phyloP scores from a whole-genome alignment of 1,139 yeast species.

The Candida labiduridarum region DNA sequence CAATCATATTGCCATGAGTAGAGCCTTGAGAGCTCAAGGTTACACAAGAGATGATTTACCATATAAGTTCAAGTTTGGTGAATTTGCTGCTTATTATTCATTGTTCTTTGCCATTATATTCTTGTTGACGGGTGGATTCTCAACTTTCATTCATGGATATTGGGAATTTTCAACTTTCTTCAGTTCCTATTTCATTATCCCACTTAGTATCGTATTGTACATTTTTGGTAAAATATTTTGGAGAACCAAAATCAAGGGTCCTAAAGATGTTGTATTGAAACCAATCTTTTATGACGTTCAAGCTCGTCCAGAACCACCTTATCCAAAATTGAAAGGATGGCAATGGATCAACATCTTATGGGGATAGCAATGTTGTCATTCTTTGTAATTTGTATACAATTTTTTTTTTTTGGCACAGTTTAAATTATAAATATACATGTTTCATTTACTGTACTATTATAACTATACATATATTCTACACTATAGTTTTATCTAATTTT shows the following conservation, averaged over 20 bases:
- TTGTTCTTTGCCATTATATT: conserved; percentile 33
- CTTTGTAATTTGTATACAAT: no score
- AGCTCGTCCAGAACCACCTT: conserved; percentile 40
- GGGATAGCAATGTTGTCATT: conserved; percentile 17
- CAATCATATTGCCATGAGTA: conserved; percentile 32
- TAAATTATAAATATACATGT: no score
- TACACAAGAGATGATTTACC: conserved; percentile 39
- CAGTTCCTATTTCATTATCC: conserved; percentile 39
- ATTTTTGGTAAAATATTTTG: conserved; percentile 31
- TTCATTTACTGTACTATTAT: no score
- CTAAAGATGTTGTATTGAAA: conserved; percentile 36
- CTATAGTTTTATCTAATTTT: not conserved
- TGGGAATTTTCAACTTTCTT: conserved; percentile 36
- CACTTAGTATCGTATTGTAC: conserved; percentile 28
- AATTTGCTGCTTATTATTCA: conserved; percentile 37
- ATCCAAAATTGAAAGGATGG: conserved; percentile 28
- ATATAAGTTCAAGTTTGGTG: conserved; percentile 26
- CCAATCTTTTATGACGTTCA: conserved; percentile 36
- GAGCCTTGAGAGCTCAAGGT: conserved; percentile 43
- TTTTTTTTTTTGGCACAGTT: no score
- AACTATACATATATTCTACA: no score
- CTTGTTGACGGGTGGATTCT: conserved; percentile 43
- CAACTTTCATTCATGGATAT: conserved; percentile 37
- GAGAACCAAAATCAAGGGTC: conserved; percentile 25
- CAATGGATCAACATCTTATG: conserved; percentile 25